Percentiles rank a stretch among this genome's conserved stretches.
Conservation (phyloP, 176 grass and related monocot species). For the Metroxylon sagu region DNA sequence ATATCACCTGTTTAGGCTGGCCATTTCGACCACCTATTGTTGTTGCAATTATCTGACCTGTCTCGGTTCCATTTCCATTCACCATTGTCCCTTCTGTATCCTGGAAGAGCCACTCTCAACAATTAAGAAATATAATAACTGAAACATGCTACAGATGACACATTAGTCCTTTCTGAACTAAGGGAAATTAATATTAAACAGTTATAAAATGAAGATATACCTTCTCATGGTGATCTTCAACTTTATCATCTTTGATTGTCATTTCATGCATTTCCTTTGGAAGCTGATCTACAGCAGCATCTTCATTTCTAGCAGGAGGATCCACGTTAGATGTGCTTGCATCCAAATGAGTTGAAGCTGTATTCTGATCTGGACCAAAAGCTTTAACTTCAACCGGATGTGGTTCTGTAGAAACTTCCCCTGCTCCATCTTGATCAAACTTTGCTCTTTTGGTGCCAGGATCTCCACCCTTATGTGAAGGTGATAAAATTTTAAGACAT, state of each 20-base stretch:
- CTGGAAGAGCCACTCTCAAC: constrained; percentile 20
- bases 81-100: constrained; percentile 45
- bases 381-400: constrained; percentile 38
- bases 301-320: constrained; percentile 48
- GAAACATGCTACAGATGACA: background rate
- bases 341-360: constrained; percentile 46
- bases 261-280: constrained; percentile 84
- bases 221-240: constrained; percentile 51
- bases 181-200: background rate
- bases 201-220: background rate
- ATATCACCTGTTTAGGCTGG: constrained; percentile 83
- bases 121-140: too few relatives aligned
- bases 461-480: constrained; percentile 64
- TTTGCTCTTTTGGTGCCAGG: constrained; percentile 71
- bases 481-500: background rate
- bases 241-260: constrained; percentile 83
- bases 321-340: constrained; percentile 58
- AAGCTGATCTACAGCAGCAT: constrained; percentile 60
- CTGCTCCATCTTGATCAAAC: constrained; percentile 60
- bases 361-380: constrained; percentile 34
- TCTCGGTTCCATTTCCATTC: constrained; percentile 68
- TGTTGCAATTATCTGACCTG: constrained; percentile 83
- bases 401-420: constrained; percentile 51
- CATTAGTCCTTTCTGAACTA: background rate
- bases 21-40: constrained; percentile 84